These are phyloP conservation scores for Colletotrichum theobromicola DNA, from an alignment of 2,329 filamentous ascomycete species.

Conservation along the genomic window DNA sequence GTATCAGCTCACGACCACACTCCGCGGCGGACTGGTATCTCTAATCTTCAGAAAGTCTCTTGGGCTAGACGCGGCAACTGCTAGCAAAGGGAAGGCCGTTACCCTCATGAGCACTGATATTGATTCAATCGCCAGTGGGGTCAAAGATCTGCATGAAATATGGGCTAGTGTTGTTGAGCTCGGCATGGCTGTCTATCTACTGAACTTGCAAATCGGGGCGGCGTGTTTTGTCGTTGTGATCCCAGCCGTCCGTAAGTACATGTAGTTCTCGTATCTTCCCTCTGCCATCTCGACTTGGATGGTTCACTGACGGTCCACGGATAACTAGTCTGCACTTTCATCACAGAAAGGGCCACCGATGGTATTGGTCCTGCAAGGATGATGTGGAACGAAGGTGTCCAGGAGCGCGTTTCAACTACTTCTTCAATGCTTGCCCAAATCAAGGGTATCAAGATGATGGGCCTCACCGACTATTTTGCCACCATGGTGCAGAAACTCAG, in stretches of 20 bases:
- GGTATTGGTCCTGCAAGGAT: neutral
- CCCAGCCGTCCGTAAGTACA: conserved; percentile 38
- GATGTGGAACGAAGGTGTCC: conserved; percentile 33
- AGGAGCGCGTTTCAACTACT: conserved; percentile 35
- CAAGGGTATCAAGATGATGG: conserved; percentile 41
- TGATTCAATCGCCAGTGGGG: conserved; percentile 15
- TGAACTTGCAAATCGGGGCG: conserved; percentile 23
- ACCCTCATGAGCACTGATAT: conserved; percentile 23
- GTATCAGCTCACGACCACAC: conserved; percentile 25
- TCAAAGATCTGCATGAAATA: conserved; percentile 22
- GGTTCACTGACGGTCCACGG: neutral
- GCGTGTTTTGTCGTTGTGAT: conserved; percentile 36
- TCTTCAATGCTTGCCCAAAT: conserved; percentile 34
- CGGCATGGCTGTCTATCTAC: conserved; percentile 18
- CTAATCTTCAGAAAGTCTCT: conserved; percentile 26
- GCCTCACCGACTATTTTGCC: conserved; percentile 34
- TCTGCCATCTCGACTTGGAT: neutral
- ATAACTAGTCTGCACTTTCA: neutral
- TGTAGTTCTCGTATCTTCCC: conserved; percentile 20
- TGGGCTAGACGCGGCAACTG: conserved; percentile 1
- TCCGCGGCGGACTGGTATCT: conserved; percentile 23
- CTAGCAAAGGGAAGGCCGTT: conserved; percentile 17
- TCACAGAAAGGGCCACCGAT: neutral
- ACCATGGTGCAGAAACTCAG: conserved; percentile 38
- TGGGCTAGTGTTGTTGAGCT: conserved; percentile 26